Evolutionary conservation across 441 rosid genomes (phyloP), one percentile per base, ranked within the genome.

Genomic region (Rhodomyrtus psidioides): DNA sequence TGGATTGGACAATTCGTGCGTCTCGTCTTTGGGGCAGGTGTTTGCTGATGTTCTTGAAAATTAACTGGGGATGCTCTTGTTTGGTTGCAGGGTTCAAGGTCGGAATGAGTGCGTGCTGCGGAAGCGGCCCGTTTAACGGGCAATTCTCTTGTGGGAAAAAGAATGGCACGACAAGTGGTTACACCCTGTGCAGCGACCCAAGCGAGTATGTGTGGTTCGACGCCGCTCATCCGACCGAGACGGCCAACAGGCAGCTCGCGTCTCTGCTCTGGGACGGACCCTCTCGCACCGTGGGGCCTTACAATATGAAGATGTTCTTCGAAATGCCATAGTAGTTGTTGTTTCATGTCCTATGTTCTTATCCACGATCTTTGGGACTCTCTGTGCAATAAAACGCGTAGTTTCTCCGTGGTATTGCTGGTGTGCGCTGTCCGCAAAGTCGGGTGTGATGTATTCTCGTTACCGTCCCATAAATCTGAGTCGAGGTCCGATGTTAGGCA

Each of bases 161-260:
- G 54, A 74, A 42, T 12, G 74, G 85, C 76, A 70, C 83, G 4
- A 83, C 81, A 5, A 60, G 46, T 10, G 23, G 57, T 30, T 82
- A 88, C 84, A 59, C 53, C 19, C 85, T 90, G 88, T 91, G 83
- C 83, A 89, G 54, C 59, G 53, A 88, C 53, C 91, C 55, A 7
- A 87, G 53, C 6, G 49, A 83, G 82, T 85, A 87, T 30, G 65
- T 88, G 82, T 85, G 39, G 65, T 56, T 87, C 59, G 76, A 86
- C 81, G 90, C 90, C 3, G 75, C 58, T n/a, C 88, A 87, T 79
- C 83, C 65, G 6, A 81, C 85, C 51, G 86, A 88, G 56, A 57
- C 12, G 10, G 44, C 81, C 8, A 81, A 86, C 57, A 26, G n/a
- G 59, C 88, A 88, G 42, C 62, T 86, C 53, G 83, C 86, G 16